Conservation (phyloP, 257 asterid genomes). For the Jaltomata sinuosa region DNA sequence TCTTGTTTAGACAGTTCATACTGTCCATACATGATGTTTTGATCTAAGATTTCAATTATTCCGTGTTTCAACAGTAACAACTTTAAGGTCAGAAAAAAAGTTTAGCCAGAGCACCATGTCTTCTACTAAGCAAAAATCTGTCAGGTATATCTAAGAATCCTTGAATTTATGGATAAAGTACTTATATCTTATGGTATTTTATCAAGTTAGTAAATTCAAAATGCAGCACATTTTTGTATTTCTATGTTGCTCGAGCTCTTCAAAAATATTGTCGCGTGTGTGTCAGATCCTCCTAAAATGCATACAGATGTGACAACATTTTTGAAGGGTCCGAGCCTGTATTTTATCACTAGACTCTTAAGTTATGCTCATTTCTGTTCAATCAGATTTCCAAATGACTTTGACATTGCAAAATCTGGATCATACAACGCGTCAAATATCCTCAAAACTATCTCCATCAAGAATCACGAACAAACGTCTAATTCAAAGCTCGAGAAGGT, state of each 20-base stretch:
- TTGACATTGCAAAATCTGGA: constrained; percentile 15
- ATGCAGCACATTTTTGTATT: neutral
- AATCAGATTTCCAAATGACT: constrained; percentile 32
- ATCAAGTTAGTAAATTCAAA: neutral
- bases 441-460: neutral
- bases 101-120: neutral
- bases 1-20: neutral
- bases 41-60: neutral
- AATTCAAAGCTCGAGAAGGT: neutral
- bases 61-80: neutral
- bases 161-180: neutral
- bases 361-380: neutral
- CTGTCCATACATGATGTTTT: neutral
- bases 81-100: neutral
- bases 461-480: neutral
- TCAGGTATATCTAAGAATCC: neutral
- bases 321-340: neutral
- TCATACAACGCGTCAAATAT: neutral
- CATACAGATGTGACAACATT: neutral
- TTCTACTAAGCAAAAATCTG: neutral
- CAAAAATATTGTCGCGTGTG: neutral
- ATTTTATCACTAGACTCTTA: neutral
- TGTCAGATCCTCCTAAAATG: neutral
- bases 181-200: neutral
- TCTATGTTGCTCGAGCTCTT: neutral